Base-by-base conservation (phyloP, 305 asterid genomes). In the Fraxinus platypoda region DNA sequence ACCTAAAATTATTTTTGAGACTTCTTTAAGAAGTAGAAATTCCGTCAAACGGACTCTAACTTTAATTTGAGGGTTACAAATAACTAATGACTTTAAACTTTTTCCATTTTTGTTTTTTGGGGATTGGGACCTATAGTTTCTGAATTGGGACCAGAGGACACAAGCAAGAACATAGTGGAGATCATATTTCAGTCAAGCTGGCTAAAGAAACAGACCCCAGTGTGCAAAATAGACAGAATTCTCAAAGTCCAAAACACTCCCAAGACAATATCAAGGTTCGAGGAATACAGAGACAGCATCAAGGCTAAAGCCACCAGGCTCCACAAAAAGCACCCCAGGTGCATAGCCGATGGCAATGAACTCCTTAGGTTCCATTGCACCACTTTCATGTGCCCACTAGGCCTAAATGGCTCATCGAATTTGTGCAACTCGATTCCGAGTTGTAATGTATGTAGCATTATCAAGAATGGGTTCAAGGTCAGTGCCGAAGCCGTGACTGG, bases 131-230 rank as follows among this genome's bases (percentile, higher is more conserved):
- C 88, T 3, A 3, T 68, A 94, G 98, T 94, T 38, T 88, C 91
- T 73, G 98, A 94, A 77, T 59, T 94, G 91, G 97, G 94, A 72
- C 88, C 92, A 0, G 97, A 94, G 75, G 98, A 94, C 85, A 92
- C 98, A 62, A 92, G 98, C 94, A 92, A 91, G 91, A 92, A 94
- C 96, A 92, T 94, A 81, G 97, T 94, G 87, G 98, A 94, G 90
- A 94, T 94, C 81, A 94, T 94, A 86, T 94, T 94, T 84, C 98
- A 94, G 82, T 94, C 98, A 84, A 94, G 98, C 81, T 94, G 98
- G 98, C 92, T 92, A 21, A 92, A 86, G 87, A 94, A 90, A 80
- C 91, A 89, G 78, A 82, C 87, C 74, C 94, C 97, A 75, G 90
- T 94, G 9, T 92, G 97, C 93, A 92, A 90, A 76, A 93, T 94